Conservation (phyloP, 164 flowering plant species). For the Akebia trifoliata region DNA sequence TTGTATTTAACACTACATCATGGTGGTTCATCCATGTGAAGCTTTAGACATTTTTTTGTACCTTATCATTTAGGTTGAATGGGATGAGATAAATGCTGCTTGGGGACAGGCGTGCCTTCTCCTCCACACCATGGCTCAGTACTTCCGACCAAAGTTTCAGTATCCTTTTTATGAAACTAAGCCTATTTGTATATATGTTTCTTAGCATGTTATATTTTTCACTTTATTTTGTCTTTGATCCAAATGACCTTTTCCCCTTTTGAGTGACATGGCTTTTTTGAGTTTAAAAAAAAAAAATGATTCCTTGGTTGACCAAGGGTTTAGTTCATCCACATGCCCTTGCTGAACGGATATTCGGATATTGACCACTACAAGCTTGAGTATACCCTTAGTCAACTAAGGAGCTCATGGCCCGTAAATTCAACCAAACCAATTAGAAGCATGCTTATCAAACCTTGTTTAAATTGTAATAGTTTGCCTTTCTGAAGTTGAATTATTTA, state of each 20-base stretch:
- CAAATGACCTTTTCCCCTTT: not conserved
- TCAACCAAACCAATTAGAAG: not conserved
- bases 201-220: not conserved
- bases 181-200: not conserved
- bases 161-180: constrained; percentile 37
- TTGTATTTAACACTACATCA: not conserved
- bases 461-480: not conserved
- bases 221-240: not conserved
- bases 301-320: no score
- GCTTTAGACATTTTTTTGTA: not conserved
- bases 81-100: constrained; percentile 99
- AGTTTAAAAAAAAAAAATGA: no score
- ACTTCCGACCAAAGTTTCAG: constrained; percentile 82
- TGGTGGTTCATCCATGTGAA: not conserved
- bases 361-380: not conserved
- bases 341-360: no score
- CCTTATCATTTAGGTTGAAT: constrained; percentile 63
- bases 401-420: not conserved
- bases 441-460: no score
- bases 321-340: no score
- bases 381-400: not conserved
- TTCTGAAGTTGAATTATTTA: no score
- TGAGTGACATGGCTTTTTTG: no score
- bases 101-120: constrained; percentile 99
- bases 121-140: constrained; percentile 93